Conservation (phyloP, 441 rosid genomes). For the Corymbia citriodora region DNA sequence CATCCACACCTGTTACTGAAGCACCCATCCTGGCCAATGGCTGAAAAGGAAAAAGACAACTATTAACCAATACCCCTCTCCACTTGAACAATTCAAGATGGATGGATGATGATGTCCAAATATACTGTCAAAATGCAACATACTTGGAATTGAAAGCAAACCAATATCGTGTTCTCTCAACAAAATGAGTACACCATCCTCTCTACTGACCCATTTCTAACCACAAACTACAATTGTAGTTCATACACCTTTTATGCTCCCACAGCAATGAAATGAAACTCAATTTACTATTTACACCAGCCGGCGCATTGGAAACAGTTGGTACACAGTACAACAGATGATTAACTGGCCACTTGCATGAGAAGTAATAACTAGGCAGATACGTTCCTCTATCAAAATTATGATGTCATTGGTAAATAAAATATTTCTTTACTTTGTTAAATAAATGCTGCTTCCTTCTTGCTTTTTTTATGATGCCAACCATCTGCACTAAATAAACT, state of each 20-base stretch:
- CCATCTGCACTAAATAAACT: neutral
- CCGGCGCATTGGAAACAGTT: neutral
- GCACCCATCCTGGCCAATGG: constrained; percentile 98
- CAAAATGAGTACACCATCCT: neutral
- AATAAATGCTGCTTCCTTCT: neutral
- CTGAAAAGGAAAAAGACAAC: constrained; percentile 32
- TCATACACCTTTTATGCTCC: neutral
- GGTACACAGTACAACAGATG: fast-evolving
- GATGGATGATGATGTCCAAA: neutral
- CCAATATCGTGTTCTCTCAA: neutral
- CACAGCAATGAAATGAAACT: neutral
- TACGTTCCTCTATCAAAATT: neutral
- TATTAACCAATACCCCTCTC: neutral
- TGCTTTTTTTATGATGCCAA: neutral
- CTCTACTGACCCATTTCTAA: neutral
- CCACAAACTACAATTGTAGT: neutral
- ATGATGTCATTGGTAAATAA: neutral
- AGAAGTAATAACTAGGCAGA: neutral
- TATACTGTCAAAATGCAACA: neutral
- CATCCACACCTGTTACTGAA: constrained; percentile 85
- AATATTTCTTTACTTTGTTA: neutral
- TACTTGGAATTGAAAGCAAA: neutral
- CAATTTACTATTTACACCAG: neutral
- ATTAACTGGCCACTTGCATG: neutral
- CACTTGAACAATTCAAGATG: neutral